Base-by-base conservation (phyloP, 2,329 filamentous ascomycete species). In the Raffaelea albimanens region DNA sequence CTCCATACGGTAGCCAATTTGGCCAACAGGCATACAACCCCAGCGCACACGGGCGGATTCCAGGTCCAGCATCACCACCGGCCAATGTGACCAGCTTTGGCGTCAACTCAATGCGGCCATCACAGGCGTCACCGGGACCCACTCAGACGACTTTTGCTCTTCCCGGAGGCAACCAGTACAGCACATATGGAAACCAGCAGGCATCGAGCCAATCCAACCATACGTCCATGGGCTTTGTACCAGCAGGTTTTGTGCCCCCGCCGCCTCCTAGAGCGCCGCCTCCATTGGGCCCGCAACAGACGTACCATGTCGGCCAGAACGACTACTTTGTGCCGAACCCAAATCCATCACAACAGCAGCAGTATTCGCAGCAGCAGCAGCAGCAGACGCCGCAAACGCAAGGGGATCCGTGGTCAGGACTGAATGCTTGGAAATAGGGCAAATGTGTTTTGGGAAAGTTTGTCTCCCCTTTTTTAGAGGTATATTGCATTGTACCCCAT, bases 251-350 rank as follows among this genome's bases (percentile, higher is more conserved):
- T 52, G 74, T 83, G 34, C 79, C 77, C 4, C 80, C 80, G 3
- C 78, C 80, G 7, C 80, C 79, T 2, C 78, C 79, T 2, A 80
- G 79, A 0, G 78, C 77, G 0, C 78, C 78, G 4, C 78, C 78
- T 8, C 78, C 78, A 2, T 58, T 82, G 54, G 77, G 77, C 4
- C 76, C 76, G 29, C 78, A 82, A 58, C 78, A 82, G 60, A 82
- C 76, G 10, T 73, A 78, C 23, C 74, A 80, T 53, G 76, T 79
- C 53, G 58, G 56, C 16, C 44, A 56, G 33, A 46, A 50, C 29
- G 59, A 65, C 44, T 60, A 62, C 47, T 61, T 60, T 25, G 40
- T n/a, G 22, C 25, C 4, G 11, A 31, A 39, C 3, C n/a, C 41
- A 29, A 29, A 29, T 13, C 7, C 29, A 13, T 1, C 31, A 5